Percentiles rank a stretch among this genome's conserved stretches.
phyloP scores from a whole-genome alignment of 176 grass and related monocot genomes.

The Oryza glaberrima region DNA sequence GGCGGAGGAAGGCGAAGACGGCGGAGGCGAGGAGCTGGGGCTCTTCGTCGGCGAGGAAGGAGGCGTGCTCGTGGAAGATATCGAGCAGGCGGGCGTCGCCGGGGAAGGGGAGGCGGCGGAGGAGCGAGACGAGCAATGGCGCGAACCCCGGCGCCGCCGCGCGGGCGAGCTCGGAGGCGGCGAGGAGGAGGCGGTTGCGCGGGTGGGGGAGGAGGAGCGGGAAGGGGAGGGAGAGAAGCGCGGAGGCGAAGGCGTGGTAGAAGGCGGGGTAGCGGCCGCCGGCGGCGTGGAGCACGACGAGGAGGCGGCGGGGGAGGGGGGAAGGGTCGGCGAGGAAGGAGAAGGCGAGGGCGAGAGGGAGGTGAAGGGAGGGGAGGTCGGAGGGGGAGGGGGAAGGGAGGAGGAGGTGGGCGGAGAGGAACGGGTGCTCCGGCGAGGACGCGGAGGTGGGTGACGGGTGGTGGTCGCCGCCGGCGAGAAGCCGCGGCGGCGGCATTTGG shows the following conservation, averaged over 20 bases:
- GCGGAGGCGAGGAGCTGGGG: constrained; percentile 49
- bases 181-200: constrained; percentile 54
- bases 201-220: constrained; percentile 54
- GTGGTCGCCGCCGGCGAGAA: constrained; percentile 51
- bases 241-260: constrained; percentile 62
- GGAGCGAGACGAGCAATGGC: constrained; percentile 53
- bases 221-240: constrained; percentile 60
- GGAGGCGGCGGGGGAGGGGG: constrained; percentile 33
- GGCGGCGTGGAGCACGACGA: constrained; percentile 66
- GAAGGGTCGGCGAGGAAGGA: constrained; percentile 58
- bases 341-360: constrained; percentile 64
- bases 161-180: constrained; percentile 51
- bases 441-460: constrained; percentile 28
- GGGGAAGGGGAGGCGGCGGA: constrained; percentile 51
- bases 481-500: constrained; percentile 19
- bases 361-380: constrained; percentile 58
- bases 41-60: constrained; percentile 47
- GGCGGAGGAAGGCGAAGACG: constrained; percentile 56
- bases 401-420: constrained; percentile 55
- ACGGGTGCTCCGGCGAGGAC: constrained; percentile 39
- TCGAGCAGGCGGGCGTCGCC: constrained; percentile 44
- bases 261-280: constrained; percentile 48
- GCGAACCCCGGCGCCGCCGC: constrained; percentile 51
- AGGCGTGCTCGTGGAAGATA: background rate
- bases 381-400: constrained; percentile 59